Evolutionary conservation across 108 stramenopile genomes (phyloP).

Genomic region (Cyclotella kingstonii): DNA sequence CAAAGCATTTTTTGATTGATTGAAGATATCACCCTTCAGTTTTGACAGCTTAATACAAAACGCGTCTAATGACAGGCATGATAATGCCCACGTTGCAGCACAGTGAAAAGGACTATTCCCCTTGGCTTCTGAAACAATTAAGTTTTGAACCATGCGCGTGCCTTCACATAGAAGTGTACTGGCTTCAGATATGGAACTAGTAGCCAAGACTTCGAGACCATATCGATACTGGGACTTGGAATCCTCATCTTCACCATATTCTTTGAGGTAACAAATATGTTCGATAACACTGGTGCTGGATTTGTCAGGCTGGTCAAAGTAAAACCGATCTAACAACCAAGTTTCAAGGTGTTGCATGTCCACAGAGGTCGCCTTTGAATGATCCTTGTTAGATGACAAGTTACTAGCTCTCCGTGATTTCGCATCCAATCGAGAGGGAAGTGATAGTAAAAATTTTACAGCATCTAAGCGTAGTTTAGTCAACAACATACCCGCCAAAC

Average conservation of each 20-base stretch:
- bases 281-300: conserved; percentile 33
- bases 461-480: conserved; percentile 41
- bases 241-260: conserved; percentile 13
- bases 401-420: conserved; percentile 17
- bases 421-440: conserved; percentile 34
- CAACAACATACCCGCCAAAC: conserved; percentile 24
- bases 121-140: conserved; percentile 22
- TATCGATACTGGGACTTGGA: conserved; percentile 30
- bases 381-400: background rate
- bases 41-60: conserved; percentile 33
- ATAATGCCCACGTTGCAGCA: conserved; percentile 41
- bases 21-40: conserved; percentile 7
- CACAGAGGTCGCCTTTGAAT: conserved; percentile 3
- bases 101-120: conserved; percentile 36
- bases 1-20: conserved; percentile 3
- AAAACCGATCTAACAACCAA: conserved; percentile 49
- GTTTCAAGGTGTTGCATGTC: conserved; percentile 39
- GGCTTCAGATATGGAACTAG: conserved; percentile 16
- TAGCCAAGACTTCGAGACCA: conserved; percentile 30
- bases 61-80: conserved; percentile 40
- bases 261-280: conserved; percentile 36
- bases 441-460: conserved; percentile 43
- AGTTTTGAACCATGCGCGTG: conserved; percentile 27
- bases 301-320: conserved; percentile 43
- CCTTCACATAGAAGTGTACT: conserved; percentile 34